Conservation (phyloP, 73 alveolate genomes). For the Paramecium caudatum region DNA sequence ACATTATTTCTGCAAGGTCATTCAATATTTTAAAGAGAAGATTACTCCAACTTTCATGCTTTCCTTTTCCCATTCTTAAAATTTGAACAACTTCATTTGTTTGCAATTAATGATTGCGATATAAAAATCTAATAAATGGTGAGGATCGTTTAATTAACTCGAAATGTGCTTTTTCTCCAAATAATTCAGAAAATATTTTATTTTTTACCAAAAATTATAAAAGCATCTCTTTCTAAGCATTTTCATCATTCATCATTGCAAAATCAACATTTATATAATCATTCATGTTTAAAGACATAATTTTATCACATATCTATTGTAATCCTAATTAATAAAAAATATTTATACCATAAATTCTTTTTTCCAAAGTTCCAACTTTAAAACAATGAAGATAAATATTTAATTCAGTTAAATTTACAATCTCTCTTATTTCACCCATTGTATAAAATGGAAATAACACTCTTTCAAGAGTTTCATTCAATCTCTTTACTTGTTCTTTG, state of each 20-base stretch:
- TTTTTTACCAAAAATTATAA: conserved; percentile 17
- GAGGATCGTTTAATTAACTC: conserved; percentile 33
- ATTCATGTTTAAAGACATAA: neutral
- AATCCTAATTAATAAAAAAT: neutral
- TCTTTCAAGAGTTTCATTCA: conserved; percentile 2
- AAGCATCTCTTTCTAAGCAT: neutral
- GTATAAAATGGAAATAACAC: neutral
- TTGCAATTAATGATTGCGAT: conserved; percentile 8
- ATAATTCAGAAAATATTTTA: conserved; percentile 47
- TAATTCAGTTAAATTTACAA: neutral
- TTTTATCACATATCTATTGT: conserved; percentile 42
- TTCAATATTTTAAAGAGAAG: conserved; percentile 12
- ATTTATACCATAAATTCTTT: conserved; percentile 42
- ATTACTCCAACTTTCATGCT: conserved; percentile 69
- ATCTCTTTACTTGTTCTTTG: neutral
- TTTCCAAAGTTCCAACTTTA: conserved; percentile 21
- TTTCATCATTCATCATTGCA: conserved; percentile 21
- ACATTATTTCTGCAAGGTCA: conserved; percentile 47
- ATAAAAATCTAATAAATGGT: conserved; percentile 35
- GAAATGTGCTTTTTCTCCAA: conserved; percentile 70
- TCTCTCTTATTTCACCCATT: neutral
- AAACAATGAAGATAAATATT: neutral
- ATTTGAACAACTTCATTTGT: neutral
- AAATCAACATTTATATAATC: neutral
- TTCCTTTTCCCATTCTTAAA: conserved; percentile 52